phyloP scores from a whole-genome alignment of 148 eudicot genomes.

The Gaultheria prostrata region DNA sequence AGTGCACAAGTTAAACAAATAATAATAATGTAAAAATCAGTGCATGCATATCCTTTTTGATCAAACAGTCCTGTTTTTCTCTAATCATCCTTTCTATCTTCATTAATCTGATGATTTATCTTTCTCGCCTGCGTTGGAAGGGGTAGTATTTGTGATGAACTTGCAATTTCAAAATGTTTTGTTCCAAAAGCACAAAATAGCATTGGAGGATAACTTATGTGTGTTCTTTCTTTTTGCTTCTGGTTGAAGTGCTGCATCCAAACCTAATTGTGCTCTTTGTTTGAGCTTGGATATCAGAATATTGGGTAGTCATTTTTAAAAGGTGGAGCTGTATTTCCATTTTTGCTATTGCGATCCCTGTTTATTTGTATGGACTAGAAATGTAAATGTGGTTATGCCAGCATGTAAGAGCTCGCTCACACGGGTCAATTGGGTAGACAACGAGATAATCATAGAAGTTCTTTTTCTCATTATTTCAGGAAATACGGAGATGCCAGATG shows the following conservation, averaged over 20 bases:
- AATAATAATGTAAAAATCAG: not conserved
- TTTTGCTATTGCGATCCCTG: not conserved
- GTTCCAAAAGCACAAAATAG: not conserved
- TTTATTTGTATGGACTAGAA: not conserved
- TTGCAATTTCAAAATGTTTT: not conserved
- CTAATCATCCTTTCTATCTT: not conserved
- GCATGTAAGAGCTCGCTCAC: not conserved
- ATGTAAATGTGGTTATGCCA: not conserved
- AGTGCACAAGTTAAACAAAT: not conserved
- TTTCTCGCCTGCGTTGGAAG: not conserved
- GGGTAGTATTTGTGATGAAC: not conserved
- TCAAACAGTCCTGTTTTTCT: not conserved
- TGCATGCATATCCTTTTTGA: not conserved
- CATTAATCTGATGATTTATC: not conserved
- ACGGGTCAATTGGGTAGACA: not conserved
- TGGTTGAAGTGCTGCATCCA: slow-evolving; percentile 8
- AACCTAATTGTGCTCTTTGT: not conserved
- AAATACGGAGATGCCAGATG: slow-evolving; percentile 86
- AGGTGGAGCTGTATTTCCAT: not conserved
- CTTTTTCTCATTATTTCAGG: slow-evolving; percentile 43
- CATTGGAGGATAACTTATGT: not conserved
- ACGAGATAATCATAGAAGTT: slow-evolving; percentile 16
- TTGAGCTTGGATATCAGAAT: not conserved
- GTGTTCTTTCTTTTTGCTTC: slow-evolving; percentile 8
- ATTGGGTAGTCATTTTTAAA: not conserved